Evolutionary conservation across 495 filamentous ascomycete genomes (phyloP).

Genomic region (Penicillium nucicola): DNA sequence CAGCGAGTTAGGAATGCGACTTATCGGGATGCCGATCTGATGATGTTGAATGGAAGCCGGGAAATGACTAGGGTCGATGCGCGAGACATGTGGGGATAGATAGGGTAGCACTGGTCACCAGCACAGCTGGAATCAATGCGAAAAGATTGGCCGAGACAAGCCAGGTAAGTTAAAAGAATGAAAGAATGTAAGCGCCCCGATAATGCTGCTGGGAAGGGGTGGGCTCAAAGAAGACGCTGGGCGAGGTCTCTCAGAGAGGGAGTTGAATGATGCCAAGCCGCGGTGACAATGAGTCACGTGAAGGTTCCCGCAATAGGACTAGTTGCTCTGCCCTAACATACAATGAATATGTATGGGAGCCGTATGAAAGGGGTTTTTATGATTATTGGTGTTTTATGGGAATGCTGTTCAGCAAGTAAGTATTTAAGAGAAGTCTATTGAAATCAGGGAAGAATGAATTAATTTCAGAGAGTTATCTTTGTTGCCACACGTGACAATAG

Average conservation of each 20-base stretch:
- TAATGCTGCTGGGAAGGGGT: constrained; percentile 20
- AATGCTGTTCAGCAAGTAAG: background rate
- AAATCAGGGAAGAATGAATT: constrained; percentile 1
- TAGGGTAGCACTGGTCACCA: constrained; percentile 35
- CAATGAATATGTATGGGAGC: no score
- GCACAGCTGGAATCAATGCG: constrained; percentile 27
- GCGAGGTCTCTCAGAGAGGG: constrained; percentile 30
- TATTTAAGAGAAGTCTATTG: background rate
- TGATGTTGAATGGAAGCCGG: constrained; percentile 30
- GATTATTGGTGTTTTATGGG: background rate
- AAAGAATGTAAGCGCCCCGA: constrained; percentile 22
- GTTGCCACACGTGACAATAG: background rate
- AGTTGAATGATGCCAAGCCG: constrained; percentile 44
- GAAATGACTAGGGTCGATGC: constrained; percentile 43
- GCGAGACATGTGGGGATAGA: constrained; percentile 53
- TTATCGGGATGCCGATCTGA: constrained; percentile 24
- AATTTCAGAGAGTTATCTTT: constrained; percentile 8
- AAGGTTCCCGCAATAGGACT: constrained; percentile 19
- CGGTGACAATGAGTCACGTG: constrained; percentile 33
- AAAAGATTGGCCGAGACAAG: constrained; percentile 18
- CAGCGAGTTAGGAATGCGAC: constrained; percentile 21
- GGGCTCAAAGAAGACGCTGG: constrained; percentile 18
- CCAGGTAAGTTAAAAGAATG: constrained; percentile 17
- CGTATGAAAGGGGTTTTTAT: no score
- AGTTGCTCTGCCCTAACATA: background rate